A percentile compares a stretch with the other conserved stretches of the same genome.
Evolutionary conservation across 2,329 filamentous ascomycete species (phyloP).

Genomic region (Pseudogymnoascus sp.): DNA sequence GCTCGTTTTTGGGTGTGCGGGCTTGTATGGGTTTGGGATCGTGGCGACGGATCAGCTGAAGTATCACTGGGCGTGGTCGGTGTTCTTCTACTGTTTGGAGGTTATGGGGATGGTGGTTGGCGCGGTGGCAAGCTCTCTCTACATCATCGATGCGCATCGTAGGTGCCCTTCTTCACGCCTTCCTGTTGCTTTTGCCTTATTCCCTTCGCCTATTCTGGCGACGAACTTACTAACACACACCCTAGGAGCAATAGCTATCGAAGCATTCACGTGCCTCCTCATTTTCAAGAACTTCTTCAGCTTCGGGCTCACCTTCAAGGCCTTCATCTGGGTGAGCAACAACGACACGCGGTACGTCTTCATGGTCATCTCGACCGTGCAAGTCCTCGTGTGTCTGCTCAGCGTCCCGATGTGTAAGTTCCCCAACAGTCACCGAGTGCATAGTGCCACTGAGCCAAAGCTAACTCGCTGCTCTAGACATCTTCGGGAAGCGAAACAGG

Average conservation of each 20-base stretch:
- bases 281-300: constrained; percentile 95
- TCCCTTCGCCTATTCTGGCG: not conserved
- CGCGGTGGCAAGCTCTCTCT: constrained; percentile 74
- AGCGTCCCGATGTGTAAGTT: constrained; percentile 73
- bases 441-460: constrained; percentile 7
- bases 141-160: constrained; percentile 90
- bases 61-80: constrained; percentile 61
- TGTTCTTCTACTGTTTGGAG: constrained; percentile 75
- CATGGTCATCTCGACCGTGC: constrained; percentile 63
- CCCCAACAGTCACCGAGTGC: too few species aligned
- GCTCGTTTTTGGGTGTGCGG: constrained; percentile 66
- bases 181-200: not conserved
- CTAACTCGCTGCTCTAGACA: constrained; percentile 40
- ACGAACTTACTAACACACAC: not conserved
- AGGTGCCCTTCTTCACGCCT: constrained; percentile 31
- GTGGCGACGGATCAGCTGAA: constrained; percentile 54
- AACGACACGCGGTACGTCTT: constrained; percentile 57
- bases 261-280: constrained; percentile 81
- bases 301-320: constrained; percentile 74
- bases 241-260: constrained; percentile 69
- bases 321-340: constrained; percentile 65
- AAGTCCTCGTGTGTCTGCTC: constrained; percentile 66
- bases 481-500: constrained; percentile 70
- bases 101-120: constrained; percentile 89
- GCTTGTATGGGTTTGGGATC: constrained; percentile 77